phyloP scores from a whole-genome alignment of 768 basidiomycete genomes.

The Agaricus blazei region DNA sequence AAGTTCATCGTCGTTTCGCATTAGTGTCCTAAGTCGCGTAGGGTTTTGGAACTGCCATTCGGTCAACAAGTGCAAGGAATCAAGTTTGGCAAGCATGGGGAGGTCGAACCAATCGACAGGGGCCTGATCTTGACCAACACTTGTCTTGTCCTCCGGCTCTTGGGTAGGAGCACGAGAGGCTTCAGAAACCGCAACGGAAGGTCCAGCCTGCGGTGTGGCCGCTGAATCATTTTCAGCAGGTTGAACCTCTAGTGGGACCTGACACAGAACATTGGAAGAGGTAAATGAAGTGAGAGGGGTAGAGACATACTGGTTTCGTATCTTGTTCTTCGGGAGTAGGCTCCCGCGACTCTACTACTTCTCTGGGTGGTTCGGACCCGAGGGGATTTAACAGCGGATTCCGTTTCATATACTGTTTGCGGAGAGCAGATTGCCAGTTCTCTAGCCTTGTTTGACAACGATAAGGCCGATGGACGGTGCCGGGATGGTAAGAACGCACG shows the following conservation, averaged over 20 bases:
- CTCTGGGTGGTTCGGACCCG: constrained; percentile 47
- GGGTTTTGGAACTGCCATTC: constrained; percentile 91
- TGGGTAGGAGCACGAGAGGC: constrained; percentile 7
- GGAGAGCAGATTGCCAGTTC: constrained; percentile 75
- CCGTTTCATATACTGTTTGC: constrained; percentile 73
- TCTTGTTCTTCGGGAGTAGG: constrained; percentile 8
- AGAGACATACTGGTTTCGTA: constrained; percentile 2
- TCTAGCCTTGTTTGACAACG: constrained; percentile 41
- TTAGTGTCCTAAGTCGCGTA: constrained; percentile 57
- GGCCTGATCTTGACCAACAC: constrained; percentile 20
- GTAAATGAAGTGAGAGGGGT: neutral
- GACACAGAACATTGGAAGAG: neutral
- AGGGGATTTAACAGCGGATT: constrained; percentile 69
- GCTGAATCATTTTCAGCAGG: neutral
- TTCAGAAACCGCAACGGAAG: neutral
- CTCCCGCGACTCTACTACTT: constrained; percentile 12
- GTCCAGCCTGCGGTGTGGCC: neutral
- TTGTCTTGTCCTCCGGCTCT: constrained; percentile 3
- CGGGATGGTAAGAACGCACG: constrained; percentile 40
- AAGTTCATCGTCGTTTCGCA: constrained; percentile 76
- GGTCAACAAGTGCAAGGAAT: constrained; percentile 63
- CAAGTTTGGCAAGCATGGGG: constrained; percentile 66
- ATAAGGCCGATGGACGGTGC: constrained; percentile 13
- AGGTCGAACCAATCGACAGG: constrained; percentile 68
- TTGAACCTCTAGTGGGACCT: constrained; percentile 6